phyloP scores from a whole-genome alignment of 2,329 filamentous ascomycete genomes.

The Lachnellula willkommii region DNA sequence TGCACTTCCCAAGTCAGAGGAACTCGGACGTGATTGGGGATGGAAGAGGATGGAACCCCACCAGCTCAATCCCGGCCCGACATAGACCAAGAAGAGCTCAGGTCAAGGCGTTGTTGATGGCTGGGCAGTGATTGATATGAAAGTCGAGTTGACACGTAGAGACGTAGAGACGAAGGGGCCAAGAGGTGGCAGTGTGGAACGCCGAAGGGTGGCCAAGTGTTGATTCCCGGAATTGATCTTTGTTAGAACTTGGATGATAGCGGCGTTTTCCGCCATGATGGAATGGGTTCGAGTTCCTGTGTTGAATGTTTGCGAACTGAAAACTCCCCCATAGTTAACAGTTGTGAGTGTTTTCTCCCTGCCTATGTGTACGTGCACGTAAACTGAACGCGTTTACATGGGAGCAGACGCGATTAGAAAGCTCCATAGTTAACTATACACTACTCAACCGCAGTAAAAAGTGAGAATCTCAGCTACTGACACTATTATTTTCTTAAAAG shows the following conservation, averaged over 20 bases:
- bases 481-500: too few relatives aligned
- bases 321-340: neutral
- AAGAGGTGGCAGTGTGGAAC: conserved; percentile 15
- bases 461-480: too few relatives aligned
- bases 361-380: too few relatives aligned
- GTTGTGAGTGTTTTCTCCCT: neutral
- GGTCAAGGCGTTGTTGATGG: conserved; percentile 18
- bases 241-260: conserved; percentile 22
- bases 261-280: neutral
- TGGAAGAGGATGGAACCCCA: conserved; percentile 27
- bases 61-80: conserved; percentile 13
- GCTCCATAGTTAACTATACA: too few relatives aligned
- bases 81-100: conserved; percentile 21
- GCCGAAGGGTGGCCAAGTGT: conserved; percentile 19
- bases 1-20: conserved; percentile 19
- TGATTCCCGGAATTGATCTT: conserved; percentile 24
- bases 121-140: conserved; percentile 21
- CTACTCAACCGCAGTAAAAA: too few relatives aligned
- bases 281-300: neutral
- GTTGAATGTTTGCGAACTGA: neutral
- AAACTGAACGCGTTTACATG: too few relatives aligned
- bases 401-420: too few relatives aligned
- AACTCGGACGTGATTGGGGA: conserved; percentile 18
- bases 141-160: conserved; percentile 18
- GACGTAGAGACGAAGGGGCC: conserved; percentile 8